Base-by-base conservation (phyloP, 306 rosid genomes). In the Inga laurina region DNA sequence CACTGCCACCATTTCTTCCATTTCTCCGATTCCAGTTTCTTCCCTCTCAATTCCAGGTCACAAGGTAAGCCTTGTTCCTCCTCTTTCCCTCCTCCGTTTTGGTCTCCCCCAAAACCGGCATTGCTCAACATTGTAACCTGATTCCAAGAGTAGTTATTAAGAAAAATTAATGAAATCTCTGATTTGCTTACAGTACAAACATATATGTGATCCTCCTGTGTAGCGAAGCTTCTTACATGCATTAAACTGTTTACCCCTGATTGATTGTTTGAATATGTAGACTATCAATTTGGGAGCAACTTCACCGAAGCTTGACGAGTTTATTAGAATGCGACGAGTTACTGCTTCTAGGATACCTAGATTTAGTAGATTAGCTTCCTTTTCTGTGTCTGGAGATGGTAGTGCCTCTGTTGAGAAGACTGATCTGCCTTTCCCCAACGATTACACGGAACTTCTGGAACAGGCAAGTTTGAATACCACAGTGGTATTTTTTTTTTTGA, bases 361-460 rank as follows among this genome's bases (percentile, higher is more conserved):
- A 73, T 79, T 48, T 79, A 72, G 59, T 37, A 84, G 81, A 62
- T 46, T 81, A 37, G 74, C 80, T 43, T 67, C 83, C 61, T 87
- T 70, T 75, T 90, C 91, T 80, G 89, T 75, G 77, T 83, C 88
- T 1, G 84, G 89, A 64, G 91, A 86, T 35, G 79, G 87, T 77
- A 85, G 72, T 71, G 78, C 85, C 15, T 89, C 95, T 15, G 75
- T 88, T 52, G 91, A 75, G 18, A 90, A 77, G 12, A 62, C 81
- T 51, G 92, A 92, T 80, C 93, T 89, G 24, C 86, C 91, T 52
- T 85, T 96, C 80, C 99, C 98, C 65, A 61, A 41, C 34, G 97
- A 96, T 88, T 96, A 96, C 74, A 57, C 91, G 56, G 89, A 93
- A 81, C 99, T 96, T 89, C 93, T 96, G 51, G 85, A 91, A 79